Base-by-base conservation (phyloP, 2,329 filamentous ascomycete species). In the Graphilbum sp. region DNA sequence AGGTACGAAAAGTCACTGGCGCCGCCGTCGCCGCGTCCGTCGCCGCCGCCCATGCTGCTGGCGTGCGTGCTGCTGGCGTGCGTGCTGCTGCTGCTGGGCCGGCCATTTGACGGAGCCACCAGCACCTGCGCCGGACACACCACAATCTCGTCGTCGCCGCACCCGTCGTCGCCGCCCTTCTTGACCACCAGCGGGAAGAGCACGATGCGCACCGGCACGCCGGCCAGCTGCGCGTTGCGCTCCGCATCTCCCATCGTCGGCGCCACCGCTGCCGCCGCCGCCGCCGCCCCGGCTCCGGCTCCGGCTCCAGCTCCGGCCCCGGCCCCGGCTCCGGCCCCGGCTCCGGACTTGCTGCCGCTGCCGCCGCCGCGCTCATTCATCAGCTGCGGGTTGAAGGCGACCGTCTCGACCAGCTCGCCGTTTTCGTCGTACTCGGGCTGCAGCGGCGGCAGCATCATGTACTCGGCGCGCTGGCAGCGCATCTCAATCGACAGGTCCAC, bases 101-200 rank as follows among this genome's bases (percentile, higher is more conserved):
- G n/a, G n/a, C n/a, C n/a, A n/a, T n/a, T n/a, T n/a, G n/a, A n/a
- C n/a, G n/a, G n/a, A 4, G 79, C 80, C 32, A 95, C 73, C 43
- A 96, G 71, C 27, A 98, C 90, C 57, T 96, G 88, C 7, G 92
- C 90, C 10, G 88, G 88, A 53, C 81, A 93, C 33, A 98, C 85
- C 34, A 96, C 87, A 46, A 93, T 84, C 64, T 96, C 87, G 47
- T 95, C 86, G 39, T 95, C 85, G 39, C 87, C 88, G 38, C 79
- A 70, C 19, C 87, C 90, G 31, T 67, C 65, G 54, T 96, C 88
- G 51, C 93, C 83, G 38, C 87, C 88, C 63, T 90, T 92, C 63
- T 94, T 94, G 50, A 96, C 84, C 16, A 98, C 88, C 2, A 96
- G 69, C 10, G 92, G 92, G 66, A 98, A 98, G 31, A 98, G 72